Evolutionary conservation across 345 rosid species (phyloP), one percentile per base, ranked within the genome.

Genomic region (Citrus glauca): DNA sequence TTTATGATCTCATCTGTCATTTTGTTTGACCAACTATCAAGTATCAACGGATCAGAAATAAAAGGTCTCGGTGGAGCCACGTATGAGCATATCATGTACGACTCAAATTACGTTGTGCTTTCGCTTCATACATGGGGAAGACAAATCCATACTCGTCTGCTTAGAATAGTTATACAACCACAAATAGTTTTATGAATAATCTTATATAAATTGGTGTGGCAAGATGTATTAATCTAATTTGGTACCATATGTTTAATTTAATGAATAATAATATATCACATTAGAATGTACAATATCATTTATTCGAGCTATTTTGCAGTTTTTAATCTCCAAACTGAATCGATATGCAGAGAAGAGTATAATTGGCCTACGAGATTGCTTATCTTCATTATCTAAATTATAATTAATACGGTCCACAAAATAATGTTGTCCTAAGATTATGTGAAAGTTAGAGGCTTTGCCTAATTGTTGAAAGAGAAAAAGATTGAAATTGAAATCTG

Each of bases 21-120:
- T 73, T 74, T 60, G 74, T 53, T 69, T 32, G 60, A 42, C 50
- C 16, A 11, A 42, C 50, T 1, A 27, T 32, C 67, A 25, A 17
- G 59, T 35, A 9, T 38, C 27, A 7, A 24, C 9, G 53, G 35
- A 38, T 40, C 17, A 38, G 30, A 38, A 42, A 62, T 66, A 45
- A 74, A 74, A 62, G 69, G 77, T 14, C 60, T 40, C 69, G 4
- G n/a, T 42, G 50, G 11, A 62, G 60, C 77, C 69, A 62, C 77
- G 69, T 38, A 7, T 37, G 17, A 7, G 7, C 37, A 24, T 7
- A 17, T 42, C 50, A 42, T 37, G 40, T 37, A 37, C 0, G 9
- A 37, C 40, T 37, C 40, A 7, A 7, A 7, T 37, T 37, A 7
- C 40, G 40, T 7, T 37, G 56, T 53, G 63, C 17, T 53, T 30